These are phyloP conservation scores for Sicyos baderoa DNA, from an alignment of 306 rosid species.

Conservation along the genomic window DNA sequence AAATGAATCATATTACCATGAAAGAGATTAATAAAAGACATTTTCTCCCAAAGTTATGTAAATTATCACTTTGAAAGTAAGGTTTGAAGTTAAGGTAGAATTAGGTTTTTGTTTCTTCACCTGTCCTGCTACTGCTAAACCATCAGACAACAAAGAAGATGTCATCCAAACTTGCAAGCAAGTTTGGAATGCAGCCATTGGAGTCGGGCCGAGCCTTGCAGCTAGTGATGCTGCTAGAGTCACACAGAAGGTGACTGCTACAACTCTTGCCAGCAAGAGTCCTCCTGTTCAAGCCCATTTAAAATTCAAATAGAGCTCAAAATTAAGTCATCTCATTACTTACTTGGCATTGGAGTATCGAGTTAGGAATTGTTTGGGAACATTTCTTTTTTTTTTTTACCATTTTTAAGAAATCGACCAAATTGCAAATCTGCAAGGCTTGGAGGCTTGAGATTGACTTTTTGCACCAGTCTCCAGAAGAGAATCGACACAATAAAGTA, in stretches of 20 bases:
- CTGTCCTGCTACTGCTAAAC: slow-evolving; percentile 88
- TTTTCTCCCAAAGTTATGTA: not conserved
- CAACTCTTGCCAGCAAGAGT: slow-evolving; percentile 57
- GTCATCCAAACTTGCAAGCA: slow-evolving; percentile 91
- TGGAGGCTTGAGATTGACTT: slow-evolving; percentile 68
- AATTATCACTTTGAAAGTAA: not conserved
- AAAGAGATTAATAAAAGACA: not conserved
- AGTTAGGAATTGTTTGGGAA: not conserved
- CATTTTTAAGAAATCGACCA: slow-evolving; percentile 75
- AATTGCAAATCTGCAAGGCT: slow-evolving; percentile 66
- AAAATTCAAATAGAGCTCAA: not conserved
- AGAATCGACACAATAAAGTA: slow-evolving; percentile 66
- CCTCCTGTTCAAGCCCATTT: slow-evolving; percentile 37
- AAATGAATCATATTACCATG: not conserved
- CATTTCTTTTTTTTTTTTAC: slow-evolving; percentile 27
- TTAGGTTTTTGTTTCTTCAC: slow-evolving; percentile 25
- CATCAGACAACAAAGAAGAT: slow-evolving; percentile 86
- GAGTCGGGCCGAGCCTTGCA: slow-evolving; percentile 65
- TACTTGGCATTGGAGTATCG: not conserved
- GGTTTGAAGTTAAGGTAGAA: slow-evolving; percentile 1
- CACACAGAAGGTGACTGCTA: slow-evolving; percentile 92
- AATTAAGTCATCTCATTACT: not conserved
- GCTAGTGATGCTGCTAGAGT: slow-evolving; percentile 88
- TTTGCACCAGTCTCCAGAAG: slow-evolving; percentile 42
- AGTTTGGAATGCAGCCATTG: slow-evolving; percentile 95